These are phyloP conservation scores for Yamadazyma atmosphaerica DNA, from an alignment of 1,139 yeast genomes.

Conservation along the genomic window DNA sequence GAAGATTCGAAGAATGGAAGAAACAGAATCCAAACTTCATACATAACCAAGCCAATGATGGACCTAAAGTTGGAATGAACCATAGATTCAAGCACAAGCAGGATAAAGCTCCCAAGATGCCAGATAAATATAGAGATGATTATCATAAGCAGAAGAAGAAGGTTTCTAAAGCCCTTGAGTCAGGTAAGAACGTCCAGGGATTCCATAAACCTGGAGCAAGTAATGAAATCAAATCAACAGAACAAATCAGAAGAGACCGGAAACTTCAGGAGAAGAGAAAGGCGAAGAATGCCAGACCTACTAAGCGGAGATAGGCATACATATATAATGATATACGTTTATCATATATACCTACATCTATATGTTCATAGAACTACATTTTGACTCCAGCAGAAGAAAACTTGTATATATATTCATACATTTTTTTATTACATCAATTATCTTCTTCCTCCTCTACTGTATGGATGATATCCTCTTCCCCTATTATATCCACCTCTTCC, in stretches of 20 bases:
- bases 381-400: background rate
- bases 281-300: slow-evolving; percentile 87
- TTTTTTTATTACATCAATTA: background rate
- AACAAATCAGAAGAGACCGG: slow-evolving; percentile 80
- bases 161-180: slow-evolving; percentile 76
- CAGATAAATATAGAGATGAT: slow-evolving; percentile 88
- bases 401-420: background rate
- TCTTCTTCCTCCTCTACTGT: slow-evolving; percentile 24
- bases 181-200: slow-evolving; percentile 77
- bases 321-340: slow-evolving; percentile 1
- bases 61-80: slow-evolving; percentile 18
- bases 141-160: slow-evolving; percentile 80
- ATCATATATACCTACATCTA: background rate
- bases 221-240: slow-evolving; percentile 67
- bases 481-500: slow-evolving; percentile 22
- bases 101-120: slow-evolving; percentile 78
- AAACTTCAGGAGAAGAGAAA: slow-evolving; percentile 65
- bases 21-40: slow-evolving; percentile 38
- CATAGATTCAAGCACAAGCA: slow-evolving; percentile 73
- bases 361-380: slow-evolving; percentile 1
- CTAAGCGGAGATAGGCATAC: slow-evolving; percentile 24
- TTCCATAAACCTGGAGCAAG: slow-evolving; percentile 49
- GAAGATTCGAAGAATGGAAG: slow-evolving; percentile 91
- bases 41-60: too few relatives aligned
- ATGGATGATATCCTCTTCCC: slow-evolving; percentile 31